A percentile compares a stretch with the other conserved stretches of the same genome.
These are phyloP conservation scores for Scenedesmus sp. DNA, from an alignment of 163 green algal genomes.

Conservation along the genomic window DNA sequence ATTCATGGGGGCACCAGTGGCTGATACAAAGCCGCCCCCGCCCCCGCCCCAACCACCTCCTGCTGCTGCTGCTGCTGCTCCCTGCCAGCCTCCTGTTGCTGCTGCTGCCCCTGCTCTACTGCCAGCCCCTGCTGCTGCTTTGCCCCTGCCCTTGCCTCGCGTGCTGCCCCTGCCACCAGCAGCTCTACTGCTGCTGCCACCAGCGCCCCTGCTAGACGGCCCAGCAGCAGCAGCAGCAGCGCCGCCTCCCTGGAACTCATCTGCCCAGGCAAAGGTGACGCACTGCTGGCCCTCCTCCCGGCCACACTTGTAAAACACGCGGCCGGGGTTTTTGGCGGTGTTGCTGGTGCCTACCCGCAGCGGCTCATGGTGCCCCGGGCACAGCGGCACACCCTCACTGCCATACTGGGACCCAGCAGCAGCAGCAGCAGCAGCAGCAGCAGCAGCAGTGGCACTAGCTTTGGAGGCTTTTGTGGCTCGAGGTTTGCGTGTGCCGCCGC, in stretches of 20 bases:
- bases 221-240: constrained; percentile 30
- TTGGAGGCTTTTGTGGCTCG: neutral
- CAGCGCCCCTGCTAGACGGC: neutral
- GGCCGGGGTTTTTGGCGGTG: constrained; percentile 51
- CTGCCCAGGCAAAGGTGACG: constrained; percentile 57
- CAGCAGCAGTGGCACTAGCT: no score
- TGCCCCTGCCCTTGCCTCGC: neutral
- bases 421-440: neutral
- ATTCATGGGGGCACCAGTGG: constrained; percentile 8
- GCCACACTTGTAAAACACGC: constrained; percentile 58
- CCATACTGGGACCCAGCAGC: neutral
- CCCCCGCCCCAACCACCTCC: constrained; percentile 18
- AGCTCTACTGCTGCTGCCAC: constrained; percentile 2
- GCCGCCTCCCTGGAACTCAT: constrained; percentile 44
- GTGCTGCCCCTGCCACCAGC: constrained; percentile 12
- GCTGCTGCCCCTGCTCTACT: constrained; percentile 9
- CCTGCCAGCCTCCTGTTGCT: neutral
- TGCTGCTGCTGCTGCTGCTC: neutral
- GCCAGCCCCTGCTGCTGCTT: constrained; percentile 2
- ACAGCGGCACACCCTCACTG: constrained; percentile 19
- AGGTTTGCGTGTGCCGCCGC: neutral
- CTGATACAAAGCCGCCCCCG: constrained; percentile 42
- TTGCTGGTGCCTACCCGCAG: constrained; percentile 15
- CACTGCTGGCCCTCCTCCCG: constrained; percentile 48
- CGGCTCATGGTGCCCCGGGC: constrained; percentile 39